Evolutionary conservation across 2,329 filamentous ascomycete species (phyloP), one percentile per base, ranked within the genome.

Genomic region (Calonectria montana): DNA sequence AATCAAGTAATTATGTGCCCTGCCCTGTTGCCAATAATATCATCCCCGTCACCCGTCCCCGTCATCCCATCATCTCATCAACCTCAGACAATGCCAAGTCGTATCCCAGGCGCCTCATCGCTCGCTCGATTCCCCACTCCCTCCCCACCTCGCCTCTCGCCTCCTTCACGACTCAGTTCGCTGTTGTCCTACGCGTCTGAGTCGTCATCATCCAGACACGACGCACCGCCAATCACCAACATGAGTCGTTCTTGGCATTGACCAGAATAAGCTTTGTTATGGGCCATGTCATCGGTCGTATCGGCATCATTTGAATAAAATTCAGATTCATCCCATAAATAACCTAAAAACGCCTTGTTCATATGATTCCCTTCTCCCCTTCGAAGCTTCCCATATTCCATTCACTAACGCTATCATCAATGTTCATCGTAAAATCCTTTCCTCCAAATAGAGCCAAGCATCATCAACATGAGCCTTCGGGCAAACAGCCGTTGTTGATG

Each of bases 111-210:
- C 64, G 65, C 65, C 55, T 59, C 73, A 69, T 70, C 35, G 71
- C 48, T 41, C 37, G 50, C 55, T 59, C 35, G 65, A 37, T 29
- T 48, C 47, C 71, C 71, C 73, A 59, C 75, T 65, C 41, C 67
- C 37, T 43, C 61, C 63, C 37, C 65, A 27, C 41, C 41, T 23
- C 43, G 18, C 27, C 29, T 63, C 69, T 57, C 31, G 65, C 75
- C 65, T 61, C 74, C 53, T 35, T 59, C 53, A 35, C 31, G 31
- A 59, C 35, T 59, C 53, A 59, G 53, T 39, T 59, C 53, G 18
- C 53, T 35, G 37, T 55, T 53, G 18, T 67, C 21, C n/a, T 61
- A 43, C 18, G 45, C 45, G 45, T 23, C 47, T 37, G 23, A 47
- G 27, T 67, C 55, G 55, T 67, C 35, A 50, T 67, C 53, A 10